A percentile compares a stretch with the other conserved stretches of the same genome.
These are phyloP conservation scores for Syncephalastrum monosporum DNA, from an alignment of 371 early-diverging fungal species.

Conservation along the genomic window DNA sequence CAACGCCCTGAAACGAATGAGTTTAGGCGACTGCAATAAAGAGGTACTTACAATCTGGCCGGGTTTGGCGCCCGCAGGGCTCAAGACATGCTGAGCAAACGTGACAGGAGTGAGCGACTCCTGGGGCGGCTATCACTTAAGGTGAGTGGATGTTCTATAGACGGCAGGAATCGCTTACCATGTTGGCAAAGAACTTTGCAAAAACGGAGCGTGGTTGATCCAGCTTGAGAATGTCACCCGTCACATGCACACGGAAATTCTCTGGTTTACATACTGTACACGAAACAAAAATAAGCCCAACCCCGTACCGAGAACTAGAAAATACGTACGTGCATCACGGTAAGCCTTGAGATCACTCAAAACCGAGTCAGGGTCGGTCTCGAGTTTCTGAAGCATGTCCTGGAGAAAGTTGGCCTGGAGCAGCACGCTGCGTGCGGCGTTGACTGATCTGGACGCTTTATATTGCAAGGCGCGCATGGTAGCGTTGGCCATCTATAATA, in stretches of 20 bases:
- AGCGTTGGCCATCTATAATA: constrained; percentile 53
- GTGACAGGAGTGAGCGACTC: constrained; percentile 39
- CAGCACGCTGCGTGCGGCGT: constrained; percentile 48
- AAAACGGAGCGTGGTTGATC: constrained; percentile 47
- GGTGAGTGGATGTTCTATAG: background rate
- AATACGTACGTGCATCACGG: constrained; percentile 53
- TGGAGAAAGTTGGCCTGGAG: constrained; percentile 57
- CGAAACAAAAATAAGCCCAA: background rate
- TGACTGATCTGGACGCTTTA: constrained; percentile 52
- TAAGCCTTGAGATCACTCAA: constrained; percentile 51
- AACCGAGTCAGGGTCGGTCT: constrained; percentile 47
- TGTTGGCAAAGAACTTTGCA: constrained; percentile 30
- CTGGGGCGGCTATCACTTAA: constrained; percentile 3
- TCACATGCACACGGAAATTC: constrained; percentile 63
- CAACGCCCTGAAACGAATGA: constrained; percentile 26
- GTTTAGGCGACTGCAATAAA: background rate
- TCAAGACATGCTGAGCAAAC: constrained; percentile 52
- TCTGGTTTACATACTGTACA: constrained; percentile 51
- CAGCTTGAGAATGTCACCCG: constrained; percentile 56
- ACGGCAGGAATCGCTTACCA: constrained; percentile 4
- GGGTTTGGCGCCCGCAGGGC: constrained; percentile 49
- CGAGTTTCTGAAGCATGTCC: constrained; percentile 49
- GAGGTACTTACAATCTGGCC: constrained; percentile 39
- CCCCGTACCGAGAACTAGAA: too few relatives aligned
- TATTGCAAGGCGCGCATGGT: constrained; percentile 48